Evolutionary conservation across 768 basidiomycete genomes (phyloP).

Genomic region (Termitomyces sp.): DNA sequence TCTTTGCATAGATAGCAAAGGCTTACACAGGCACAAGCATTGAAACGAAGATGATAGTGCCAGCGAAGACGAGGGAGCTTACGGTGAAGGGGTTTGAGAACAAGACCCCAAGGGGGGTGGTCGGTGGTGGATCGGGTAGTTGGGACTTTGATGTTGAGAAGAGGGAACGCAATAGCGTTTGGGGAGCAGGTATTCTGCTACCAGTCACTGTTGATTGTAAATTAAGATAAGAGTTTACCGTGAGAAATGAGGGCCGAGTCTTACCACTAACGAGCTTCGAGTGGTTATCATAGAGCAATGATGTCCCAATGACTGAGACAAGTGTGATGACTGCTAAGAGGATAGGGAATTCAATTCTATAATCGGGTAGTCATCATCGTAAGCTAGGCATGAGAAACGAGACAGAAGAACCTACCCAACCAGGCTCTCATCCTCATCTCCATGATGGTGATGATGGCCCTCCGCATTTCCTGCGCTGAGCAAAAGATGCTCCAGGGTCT

Average conservation of each 20-base stretch:
- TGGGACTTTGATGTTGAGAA: conserved; percentile 29
- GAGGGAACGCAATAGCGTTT: conserved; percentile 41
- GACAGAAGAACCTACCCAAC: conserved; percentile 27
- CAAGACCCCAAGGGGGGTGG: conserved; percentile 30
- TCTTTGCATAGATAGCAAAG: neutral
- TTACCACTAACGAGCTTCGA: conserved; percentile 57
- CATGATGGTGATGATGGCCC: conserved; percentile 59
- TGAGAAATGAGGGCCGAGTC: conserved; percentile 12
- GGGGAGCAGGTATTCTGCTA: conserved; percentile 52
- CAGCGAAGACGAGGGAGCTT: conserved; percentile 55
- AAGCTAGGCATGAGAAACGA: conserved; percentile 36
- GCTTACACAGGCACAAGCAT: neutral
- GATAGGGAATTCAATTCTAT: conserved; percentile 62
- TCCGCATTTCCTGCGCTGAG: conserved; percentile 52
- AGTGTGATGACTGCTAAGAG: conserved; percentile 51
- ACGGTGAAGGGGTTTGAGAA: conserved; percentile 74
- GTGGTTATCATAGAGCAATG: conserved; percentile 58
- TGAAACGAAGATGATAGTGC: conserved; percentile 23
- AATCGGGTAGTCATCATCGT: neutral
- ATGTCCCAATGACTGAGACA: conserved; percentile 50
- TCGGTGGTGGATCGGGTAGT: conserved; percentile 26
- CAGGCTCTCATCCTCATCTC: conserved; percentile 47
- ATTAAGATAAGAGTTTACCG: neutral
- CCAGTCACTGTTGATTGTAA: conserved; percentile 41
- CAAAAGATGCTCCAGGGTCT: conserved; percentile 89